phyloP scores from a whole-genome alignment of 176 grass and related monocot species.

The Saccharum spontaneum region DNA sequence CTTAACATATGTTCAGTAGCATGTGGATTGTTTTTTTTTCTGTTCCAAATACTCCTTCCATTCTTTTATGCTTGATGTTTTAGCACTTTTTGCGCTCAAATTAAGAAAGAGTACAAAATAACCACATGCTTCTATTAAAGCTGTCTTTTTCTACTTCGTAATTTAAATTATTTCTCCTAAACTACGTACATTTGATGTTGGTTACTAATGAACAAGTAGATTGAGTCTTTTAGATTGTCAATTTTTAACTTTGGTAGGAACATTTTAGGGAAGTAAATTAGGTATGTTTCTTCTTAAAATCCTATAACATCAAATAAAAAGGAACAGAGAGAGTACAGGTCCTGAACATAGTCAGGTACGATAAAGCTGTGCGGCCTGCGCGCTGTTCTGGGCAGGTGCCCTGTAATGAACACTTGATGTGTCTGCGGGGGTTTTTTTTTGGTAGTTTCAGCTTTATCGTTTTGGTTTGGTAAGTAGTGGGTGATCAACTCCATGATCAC shows the following conservation, averaged over 20 bases:
- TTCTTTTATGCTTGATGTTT: not conserved
- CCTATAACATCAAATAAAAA: not conserved
- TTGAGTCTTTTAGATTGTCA: not conserved
- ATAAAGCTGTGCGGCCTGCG: too few relatives aligned
- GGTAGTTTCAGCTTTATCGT: too few relatives aligned
- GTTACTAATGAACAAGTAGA: not conserved
- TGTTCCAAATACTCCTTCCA: not conserved
- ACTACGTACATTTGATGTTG: not conserved
- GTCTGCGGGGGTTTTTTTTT: too few relatives aligned
- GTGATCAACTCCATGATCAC: too few relatives aligned
- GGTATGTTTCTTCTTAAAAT: not conserved
- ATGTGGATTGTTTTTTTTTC: constrained; percentile 8
- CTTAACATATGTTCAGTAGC: not conserved
- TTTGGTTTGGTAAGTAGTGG: too few relatives aligned
- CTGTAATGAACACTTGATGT: too few relatives aligned
- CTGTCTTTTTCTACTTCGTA: not conserved
- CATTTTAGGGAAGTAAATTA: not conserved
- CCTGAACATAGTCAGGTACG: too few relatives aligned
- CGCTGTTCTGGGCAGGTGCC: too few relatives aligned
- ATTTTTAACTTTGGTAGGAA: not conserved
- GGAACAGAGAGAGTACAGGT: not conserved
- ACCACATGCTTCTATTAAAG: not conserved
- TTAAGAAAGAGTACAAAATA: not conserved
- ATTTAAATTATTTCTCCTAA: not conserved
- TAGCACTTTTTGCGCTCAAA: not conserved